Conservation (phyloP, 306 rosid genomes). For the Sechiopsis laciniata region DNA sequence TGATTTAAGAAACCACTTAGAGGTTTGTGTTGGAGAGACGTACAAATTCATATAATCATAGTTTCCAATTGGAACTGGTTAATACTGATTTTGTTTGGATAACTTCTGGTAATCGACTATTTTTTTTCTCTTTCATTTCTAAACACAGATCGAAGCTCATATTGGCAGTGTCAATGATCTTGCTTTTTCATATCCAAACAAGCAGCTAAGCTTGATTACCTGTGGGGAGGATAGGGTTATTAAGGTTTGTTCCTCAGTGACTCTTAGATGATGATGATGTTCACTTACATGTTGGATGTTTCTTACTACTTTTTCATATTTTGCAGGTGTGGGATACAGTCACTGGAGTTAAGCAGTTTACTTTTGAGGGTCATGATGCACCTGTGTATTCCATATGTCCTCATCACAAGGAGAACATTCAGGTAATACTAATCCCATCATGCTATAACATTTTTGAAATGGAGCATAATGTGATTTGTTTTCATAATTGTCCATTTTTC, state of each 20-base stretch:
- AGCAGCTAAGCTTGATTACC: slow-evolving; percentile 80
- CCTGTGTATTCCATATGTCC: slow-evolving; percentile 95
- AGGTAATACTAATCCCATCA: slow-evolving; percentile 42
- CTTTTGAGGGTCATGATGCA: slow-evolving; percentile 93
- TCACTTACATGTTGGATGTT: slow-evolving; percentile 20
- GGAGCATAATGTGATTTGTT: neutral
- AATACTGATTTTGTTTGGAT: neutral
- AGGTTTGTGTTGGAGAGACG: slow-evolving; percentile 51
- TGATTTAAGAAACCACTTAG: slow-evolving; percentile 77
- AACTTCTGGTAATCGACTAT: no score
- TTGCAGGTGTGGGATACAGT: slow-evolving; percentile 94
- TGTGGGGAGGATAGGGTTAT: slow-evolving; percentile 97
- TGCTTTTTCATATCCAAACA: slow-evolving; percentile 95
- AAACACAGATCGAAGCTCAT: slow-evolving; percentile 87
- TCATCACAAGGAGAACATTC: slow-evolving; percentile 94
- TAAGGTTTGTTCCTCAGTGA: slow-evolving; percentile 58
- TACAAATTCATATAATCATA: slow-evolving; percentile 17
- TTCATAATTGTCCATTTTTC: neutral
- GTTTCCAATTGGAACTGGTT: neutral
- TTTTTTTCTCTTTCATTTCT: neutral
- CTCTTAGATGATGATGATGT: slow-evolving; percentile 23
- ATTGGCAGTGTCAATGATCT: slow-evolving; percentile 94
- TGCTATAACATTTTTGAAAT: slow-evolving; percentile 4
- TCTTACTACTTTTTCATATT: slow-evolving; percentile 25
- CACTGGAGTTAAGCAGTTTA: slow-evolving; percentile 61